Evolutionary conservation across 768 basidiomycete genomes (phyloP).

Genomic region (Auricularia sp.): DNA sequence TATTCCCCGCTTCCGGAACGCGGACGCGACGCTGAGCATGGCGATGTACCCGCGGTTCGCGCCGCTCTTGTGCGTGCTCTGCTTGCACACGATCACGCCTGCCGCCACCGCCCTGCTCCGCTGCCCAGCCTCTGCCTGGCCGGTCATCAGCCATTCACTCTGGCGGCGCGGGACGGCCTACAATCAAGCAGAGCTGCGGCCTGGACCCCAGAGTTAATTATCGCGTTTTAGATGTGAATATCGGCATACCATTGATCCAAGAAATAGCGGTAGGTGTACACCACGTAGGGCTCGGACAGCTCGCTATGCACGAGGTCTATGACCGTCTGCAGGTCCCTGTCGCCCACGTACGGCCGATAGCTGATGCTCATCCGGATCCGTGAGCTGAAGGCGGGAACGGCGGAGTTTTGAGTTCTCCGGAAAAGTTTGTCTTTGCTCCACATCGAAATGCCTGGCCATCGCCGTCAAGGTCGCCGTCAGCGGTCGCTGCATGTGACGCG

Average conservation of each 20-base stretch:
- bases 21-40: constrained; percentile 84
- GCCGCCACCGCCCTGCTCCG: constrained; percentile 35
- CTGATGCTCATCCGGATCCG: constrained; percentile 22
- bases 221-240: neutral
- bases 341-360: constrained; percentile 68
- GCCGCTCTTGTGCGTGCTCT: constrained; percentile 69
- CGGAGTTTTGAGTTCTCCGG: no score
- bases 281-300: constrained; percentile 91
- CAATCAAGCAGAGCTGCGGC: constrained; percentile 84
- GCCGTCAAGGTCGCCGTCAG: no score
- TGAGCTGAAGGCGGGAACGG: neutral
- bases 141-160: neutral
- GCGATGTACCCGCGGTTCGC: constrained; percentile 92
- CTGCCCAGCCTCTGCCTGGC: neutral
- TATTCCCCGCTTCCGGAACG: constrained; percentile 84
- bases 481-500: no score
- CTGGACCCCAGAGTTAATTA: constrained; percentile 28
- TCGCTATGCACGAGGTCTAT: constrained; percentile 85
- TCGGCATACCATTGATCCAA: constrained; percentile 74
- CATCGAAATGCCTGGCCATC: no score
- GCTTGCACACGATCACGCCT: constrained; percentile 95
- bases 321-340: constrained; percentile 70
- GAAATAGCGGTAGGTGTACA: constrained; percentile 96
- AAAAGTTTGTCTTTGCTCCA: no score
- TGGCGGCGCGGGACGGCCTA: constrained; percentile 17